phyloP scores from a whole-genome alignment of 768 basidiomycete species.

The Pseudohyphozyma bogoriensis region DNA sequence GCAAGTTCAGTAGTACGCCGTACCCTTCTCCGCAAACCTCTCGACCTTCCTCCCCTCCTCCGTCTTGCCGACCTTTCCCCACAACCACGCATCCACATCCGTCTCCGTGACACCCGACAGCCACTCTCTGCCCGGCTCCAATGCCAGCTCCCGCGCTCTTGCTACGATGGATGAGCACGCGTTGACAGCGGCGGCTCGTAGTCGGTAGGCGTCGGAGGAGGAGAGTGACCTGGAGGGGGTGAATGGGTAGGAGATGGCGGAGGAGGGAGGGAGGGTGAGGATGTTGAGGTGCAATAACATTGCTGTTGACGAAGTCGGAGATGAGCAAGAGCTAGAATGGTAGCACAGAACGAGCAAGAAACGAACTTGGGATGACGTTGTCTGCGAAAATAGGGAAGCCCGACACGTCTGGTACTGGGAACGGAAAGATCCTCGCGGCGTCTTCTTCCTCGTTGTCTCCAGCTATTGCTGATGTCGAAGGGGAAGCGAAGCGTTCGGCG shows the following conservation, averaged over 20 bases:
- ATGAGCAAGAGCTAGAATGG: constrained; percentile 42
- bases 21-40: constrained; percentile 12
- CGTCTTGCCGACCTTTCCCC: constrained; percentile 4
- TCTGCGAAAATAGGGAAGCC: constrained; percentile 22
- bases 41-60: neutral
- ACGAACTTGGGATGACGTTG: constrained; percentile 49
- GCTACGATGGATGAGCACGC: neutral
- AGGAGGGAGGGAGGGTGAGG: constrained; percentile 6
- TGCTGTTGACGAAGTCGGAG: constrained; percentile 47
- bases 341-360: constrained; percentile 33
- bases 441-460: neutral
- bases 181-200: constrained; percentile 5
- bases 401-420: constrained; percentile 47
- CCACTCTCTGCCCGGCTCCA: neutral
- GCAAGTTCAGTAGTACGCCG: constrained; percentile 18
- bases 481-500: constrained; percentile 53
- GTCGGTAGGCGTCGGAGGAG: neutral
- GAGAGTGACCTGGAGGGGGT: neutral
- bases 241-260: neutral
- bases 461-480: neutral
- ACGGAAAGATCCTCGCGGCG: constrained; percentile 23
- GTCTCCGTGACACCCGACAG: neutral
- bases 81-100: constrained; percentile 12
- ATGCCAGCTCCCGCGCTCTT: neutral
- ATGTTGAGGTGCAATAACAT: constrained; percentile 43